A percentile compares a stretch with the other conserved stretches of the same genome.
Evolutionary conservation across 768 basidiomycete species (phyloP).

Genomic region (Tricholoma sp.): DNA sequence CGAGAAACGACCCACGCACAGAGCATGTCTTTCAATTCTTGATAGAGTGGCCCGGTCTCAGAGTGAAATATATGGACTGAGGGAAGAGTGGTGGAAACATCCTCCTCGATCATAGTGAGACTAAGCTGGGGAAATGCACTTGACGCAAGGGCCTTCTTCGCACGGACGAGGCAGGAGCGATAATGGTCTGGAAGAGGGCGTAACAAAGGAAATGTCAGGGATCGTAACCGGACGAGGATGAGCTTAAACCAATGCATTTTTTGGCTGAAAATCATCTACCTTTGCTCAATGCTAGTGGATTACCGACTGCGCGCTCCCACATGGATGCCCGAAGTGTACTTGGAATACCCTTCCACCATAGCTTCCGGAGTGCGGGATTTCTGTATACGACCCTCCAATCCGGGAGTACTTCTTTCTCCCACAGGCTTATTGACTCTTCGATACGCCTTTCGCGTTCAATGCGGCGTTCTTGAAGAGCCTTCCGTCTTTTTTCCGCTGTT

Average conservation of each 20-base stretch:
- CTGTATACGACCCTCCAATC: conserved; percentile 76
- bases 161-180: conserved; percentile 65
- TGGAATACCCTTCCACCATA: conserved; percentile 92
- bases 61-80: conserved; percentile 75
- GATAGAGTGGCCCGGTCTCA: conserved; percentile 71
- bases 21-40: conserved; percentile 78
- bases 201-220: conserved; percentile 7
- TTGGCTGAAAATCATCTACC: conserved; percentile 37
- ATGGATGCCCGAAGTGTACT: conserved; percentile 70
- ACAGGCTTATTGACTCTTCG: conserved; percentile 64
- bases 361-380: conserved; percentile 55
- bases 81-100: conserved; percentile 70
- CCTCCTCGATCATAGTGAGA: conserved; percentile 63
- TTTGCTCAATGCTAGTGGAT: conserved; percentile 76
- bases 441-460: conserved; percentile 58
- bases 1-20: conserved; percentile 86
- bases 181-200: conserved; percentile 51
- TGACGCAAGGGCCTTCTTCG: conserved; percentile 60
- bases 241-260: conserved; percentile 1
- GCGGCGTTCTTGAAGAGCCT: conserved; percentile 57
- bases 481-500: conserved; percentile 67
- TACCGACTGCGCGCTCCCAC: conserved; percentile 87
- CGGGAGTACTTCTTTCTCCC: conserved; percentile 77
- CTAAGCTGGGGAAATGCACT: conserved; percentile 63
- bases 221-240: conserved; percentile 1